Evolutionary conservation across 176 grass and related monocot genomes (phyloP).

Genomic region (Luzula sylvatica): DNA sequence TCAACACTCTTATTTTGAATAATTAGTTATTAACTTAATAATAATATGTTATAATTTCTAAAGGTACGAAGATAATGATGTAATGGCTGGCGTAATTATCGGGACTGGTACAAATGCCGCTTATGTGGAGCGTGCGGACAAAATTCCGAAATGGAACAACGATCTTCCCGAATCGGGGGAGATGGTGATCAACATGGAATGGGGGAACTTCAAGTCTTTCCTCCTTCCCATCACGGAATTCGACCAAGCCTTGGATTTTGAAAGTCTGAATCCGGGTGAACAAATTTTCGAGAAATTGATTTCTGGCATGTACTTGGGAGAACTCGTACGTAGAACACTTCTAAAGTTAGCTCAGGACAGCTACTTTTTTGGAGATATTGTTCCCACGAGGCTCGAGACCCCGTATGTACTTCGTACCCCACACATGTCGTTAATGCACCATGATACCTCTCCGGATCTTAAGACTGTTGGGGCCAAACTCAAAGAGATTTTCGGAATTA

Average conservation of each 20-base stretch:
- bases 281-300: conserved; percentile 12
- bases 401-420: conserved; percentile 16
- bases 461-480: conserved; percentile 32
- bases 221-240: conserved; percentile 63
- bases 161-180: conserved; percentile 34
- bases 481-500: conserved; percentile 38
- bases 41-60: not conserved
- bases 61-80: conserved; percentile 51
- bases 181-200: conserved; percentile 66
- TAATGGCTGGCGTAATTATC: conserved; percentile 40
- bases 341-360: no score
- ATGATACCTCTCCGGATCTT: conserved; percentile 38
- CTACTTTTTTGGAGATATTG: no score
- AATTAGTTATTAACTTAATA: no score
- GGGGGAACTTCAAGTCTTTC: conserved; percentile 50
- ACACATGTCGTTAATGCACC: conserved; percentile 40
- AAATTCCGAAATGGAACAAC: conserved; percentile 41
- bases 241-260: conserved; percentile 48
- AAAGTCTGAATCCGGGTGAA: conserved; percentile 62
- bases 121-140: conserved; percentile 36
- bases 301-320: no score
- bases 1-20: no score
- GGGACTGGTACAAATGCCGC: conserved; percentile 62
- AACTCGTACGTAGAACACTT: no score
- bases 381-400: no score